Percentiles rank a stretch among this genome's conserved stretches.
Evolutionary conservation across 139 green algal species (phyloP).

Genomic region (Ulvella scutata): DNA sequence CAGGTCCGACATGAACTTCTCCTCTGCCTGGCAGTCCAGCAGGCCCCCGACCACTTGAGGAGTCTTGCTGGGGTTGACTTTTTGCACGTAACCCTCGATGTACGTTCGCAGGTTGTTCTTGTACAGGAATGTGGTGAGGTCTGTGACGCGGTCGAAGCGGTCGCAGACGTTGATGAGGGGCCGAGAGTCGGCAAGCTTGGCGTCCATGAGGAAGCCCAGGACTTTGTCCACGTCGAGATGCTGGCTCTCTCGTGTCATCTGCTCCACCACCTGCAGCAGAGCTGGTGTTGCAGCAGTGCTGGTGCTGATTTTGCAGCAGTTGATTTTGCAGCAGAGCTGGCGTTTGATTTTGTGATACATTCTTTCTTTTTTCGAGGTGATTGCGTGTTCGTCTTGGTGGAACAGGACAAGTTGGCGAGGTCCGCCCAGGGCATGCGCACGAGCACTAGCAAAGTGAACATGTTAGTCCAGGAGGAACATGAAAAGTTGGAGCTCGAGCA

Average conservation of each 20-base stretch:
- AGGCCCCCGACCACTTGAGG: constrained; percentile 82
- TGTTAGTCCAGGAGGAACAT: too few relatives aligned
- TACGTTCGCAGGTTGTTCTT: constrained; percentile 63
- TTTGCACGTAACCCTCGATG: constrained; percentile 99
- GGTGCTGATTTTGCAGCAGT: too few relatives aligned
- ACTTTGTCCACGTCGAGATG: constrained; percentile 78
- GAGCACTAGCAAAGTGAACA: too few relatives aligned
- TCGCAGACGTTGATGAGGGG: constrained; percentile 99
- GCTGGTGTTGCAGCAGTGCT: not conserved
- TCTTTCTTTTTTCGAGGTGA: too few relatives aligned
- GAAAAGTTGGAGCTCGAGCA: too few relatives aligned
- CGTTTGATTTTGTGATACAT: too few relatives aligned
- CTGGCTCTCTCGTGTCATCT: constrained; percentile 81
- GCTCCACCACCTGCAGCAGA: constrained; percentile 79
- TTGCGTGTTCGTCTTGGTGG: too few relatives aligned
- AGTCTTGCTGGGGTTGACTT: constrained; percentile 49
- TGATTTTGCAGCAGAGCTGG: too few relatives aligned
- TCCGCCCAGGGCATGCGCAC: too few relatives aligned
- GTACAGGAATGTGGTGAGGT: constrained; percentile 92
- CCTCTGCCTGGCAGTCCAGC: constrained; percentile 84
- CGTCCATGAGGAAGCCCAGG: constrained; percentile 97
- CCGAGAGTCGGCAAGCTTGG: constrained; percentile 90
- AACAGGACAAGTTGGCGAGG: too few relatives aligned
- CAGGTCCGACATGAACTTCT: constrained; percentile 95
- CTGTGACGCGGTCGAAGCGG: constrained; percentile 30